Percentiles rank a stretch among this genome's conserved stretches.
Conservation (phyloP, 2,329 filamentous ascomycete species). For the Trichoderma pleuroti region DNA sequence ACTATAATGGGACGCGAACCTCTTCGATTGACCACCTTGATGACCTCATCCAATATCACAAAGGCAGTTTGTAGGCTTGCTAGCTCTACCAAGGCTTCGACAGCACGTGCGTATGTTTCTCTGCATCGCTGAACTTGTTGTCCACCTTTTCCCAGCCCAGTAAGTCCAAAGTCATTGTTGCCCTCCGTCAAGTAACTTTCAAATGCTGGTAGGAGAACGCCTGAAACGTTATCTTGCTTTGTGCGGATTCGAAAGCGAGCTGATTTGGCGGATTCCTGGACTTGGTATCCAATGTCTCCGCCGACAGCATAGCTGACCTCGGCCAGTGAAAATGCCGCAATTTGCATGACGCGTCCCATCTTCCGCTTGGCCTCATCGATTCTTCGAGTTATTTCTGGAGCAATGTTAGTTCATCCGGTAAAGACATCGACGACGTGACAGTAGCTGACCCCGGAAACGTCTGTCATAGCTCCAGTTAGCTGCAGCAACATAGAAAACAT, state of each 20-base stretch:
- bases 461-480: conserved; percentile 41
- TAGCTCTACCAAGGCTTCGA: conserved; percentile 92
- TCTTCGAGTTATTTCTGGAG: conserved; percentile 82
- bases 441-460: conserved; percentile 72
- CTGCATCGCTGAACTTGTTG: conserved; percentile 94
- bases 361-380: conserved; percentile 99
- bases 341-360: conserved; percentile 99
- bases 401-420: neutral
- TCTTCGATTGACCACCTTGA: conserved; percentile 98
- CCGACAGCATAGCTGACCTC: conserved; percentile 97
- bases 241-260: conserved; percentile 90
- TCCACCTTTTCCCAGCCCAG: conserved; percentile 91
- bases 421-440: conserved; percentile 6
- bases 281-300: conserved; percentile 92
- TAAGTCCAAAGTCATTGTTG: conserved; percentile 93
- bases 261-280: conserved; percentile 91
- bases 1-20: conserved; percentile 44
- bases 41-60: conserved; percentile 96
- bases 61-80: conserved; percentile 96
- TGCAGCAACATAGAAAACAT: conserved; percentile 6
- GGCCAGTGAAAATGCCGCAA: conserved; percentile 93
- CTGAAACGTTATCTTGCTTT: conserved; percentile 97
- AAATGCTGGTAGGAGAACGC: conserved; percentile 89
- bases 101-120: conserved; percentile 92
- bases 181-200: conserved; percentile 87